Evolutionary conservation across 129 eudicot genomes (phyloP).

Genomic region (Tagetes erecta): DNA sequence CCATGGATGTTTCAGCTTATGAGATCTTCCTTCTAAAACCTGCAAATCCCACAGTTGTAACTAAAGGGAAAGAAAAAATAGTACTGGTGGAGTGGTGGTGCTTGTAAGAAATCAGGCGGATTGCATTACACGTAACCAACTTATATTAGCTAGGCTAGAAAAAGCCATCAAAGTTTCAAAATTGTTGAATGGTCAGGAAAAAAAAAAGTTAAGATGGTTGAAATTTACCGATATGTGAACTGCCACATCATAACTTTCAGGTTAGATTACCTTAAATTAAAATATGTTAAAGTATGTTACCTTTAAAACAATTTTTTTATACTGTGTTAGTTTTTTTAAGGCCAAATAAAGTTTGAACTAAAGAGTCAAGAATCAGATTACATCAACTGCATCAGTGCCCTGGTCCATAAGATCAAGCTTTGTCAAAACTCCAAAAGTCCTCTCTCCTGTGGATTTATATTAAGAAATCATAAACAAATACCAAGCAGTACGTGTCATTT

Average conservation of each 20-base stretch:
- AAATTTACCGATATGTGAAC: no score
- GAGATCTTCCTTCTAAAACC: background rate
- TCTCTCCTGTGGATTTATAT: background rate
- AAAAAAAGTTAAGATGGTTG: no score
- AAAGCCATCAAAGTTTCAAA: background rate
- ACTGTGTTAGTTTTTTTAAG: no score
- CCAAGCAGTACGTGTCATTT: background rate
- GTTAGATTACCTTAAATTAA: no score
- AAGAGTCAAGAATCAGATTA: background rate
- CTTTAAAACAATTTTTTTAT: no score
- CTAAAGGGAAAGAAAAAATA: no score
- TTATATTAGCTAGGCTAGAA: background rate
- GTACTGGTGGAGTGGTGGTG: no score
- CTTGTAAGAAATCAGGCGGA: no score
- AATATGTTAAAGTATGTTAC: no score
- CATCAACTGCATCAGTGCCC: constrained; percentile 1
- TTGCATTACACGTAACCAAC: background rate
- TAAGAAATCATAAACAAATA: no score
- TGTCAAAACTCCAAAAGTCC: background rate
- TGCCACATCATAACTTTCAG: no score
- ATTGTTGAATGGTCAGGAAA: background rate
- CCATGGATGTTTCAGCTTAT: background rate
- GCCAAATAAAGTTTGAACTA: background rate
- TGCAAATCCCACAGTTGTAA: background rate
- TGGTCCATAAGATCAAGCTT: background rate